A percentile compares a stretch with the other conserved stretches of the same genome.
Conservation (phyloP, 305 asterid species). For the Fraxinus floribunda region DNA sequence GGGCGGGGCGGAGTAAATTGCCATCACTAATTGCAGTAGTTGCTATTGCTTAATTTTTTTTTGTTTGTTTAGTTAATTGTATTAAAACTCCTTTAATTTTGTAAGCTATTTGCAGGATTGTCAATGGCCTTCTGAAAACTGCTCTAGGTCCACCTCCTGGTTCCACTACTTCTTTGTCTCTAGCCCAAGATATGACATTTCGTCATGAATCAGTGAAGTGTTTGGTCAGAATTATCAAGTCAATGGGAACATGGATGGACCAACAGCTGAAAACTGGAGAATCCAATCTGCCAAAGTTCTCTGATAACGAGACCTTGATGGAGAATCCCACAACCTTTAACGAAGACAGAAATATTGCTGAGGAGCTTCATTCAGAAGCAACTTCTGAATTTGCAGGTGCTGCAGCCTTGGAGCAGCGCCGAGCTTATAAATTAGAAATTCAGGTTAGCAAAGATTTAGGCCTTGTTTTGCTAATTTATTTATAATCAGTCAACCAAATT, state of each 20-base stretch:
- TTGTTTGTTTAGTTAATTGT: conserved; percentile 27
- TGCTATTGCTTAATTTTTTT: not conserved
- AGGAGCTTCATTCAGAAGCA: conserved; percentile 71
- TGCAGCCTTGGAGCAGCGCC: conserved; percentile 89
- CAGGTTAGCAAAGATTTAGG: conserved; percentile 59
- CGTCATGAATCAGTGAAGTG: conserved; percentile 96
- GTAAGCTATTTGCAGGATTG: conserved; percentile 81
- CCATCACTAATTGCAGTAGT: not conserved
- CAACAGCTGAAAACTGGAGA: conserved; percentile 90
- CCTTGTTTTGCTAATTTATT: not conserved
- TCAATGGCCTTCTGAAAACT: conserved; percentile 94
- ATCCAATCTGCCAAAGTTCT: conserved; percentile 35
- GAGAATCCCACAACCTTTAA: conserved; percentile 43
- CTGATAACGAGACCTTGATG: conserved; percentile 56
- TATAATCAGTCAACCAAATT: not conserved
- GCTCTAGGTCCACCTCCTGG: conserved; percentile 98
- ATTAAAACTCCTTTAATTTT: conserved; percentile 46
- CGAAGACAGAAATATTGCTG: conserved; percentile 68
- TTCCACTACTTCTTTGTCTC: conserved; percentile 77
- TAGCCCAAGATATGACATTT: conserved; percentile 86
- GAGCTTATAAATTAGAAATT: conserved; percentile 89
- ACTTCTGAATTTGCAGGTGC: conserved; percentile 70
- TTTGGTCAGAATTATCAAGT: conserved; percentile 78
- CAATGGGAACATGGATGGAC: conserved; percentile 99
- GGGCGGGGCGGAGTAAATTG: too few species aligned